Percentiles rank a stretch among this genome's conserved stretches.
phyloP scores from a whole-genome alignment of 2,329 filamentous ascomycete genomes.

The Fusarium proliferatum region DNA sequence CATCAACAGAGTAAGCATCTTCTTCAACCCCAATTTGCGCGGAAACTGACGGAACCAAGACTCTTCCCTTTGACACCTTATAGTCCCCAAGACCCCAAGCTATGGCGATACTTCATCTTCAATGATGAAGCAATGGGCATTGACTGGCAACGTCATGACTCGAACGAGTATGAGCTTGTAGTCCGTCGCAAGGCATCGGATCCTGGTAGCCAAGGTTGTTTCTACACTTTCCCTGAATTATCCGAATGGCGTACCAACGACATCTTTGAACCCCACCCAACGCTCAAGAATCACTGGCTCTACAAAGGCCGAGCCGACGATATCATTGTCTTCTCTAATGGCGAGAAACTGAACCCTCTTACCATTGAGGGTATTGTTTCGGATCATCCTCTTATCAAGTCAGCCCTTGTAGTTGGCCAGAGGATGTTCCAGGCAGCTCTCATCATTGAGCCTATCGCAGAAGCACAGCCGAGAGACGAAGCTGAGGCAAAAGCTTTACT shows the following conservation, averaged over 20 bases:
- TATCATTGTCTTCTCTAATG: background rate
- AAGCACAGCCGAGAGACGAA: background rate
- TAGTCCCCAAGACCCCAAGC: background rate
- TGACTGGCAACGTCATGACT: background rate
- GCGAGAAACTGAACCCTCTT: slow-evolving; percentile 4
- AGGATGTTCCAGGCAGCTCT: slow-evolving; percentile 1
- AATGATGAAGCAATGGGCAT: background rate
- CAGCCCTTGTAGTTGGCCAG: background rate
- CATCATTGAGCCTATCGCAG: background rate
- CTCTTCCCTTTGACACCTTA: background rate
- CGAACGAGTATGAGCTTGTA: background rate
- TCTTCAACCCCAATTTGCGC: fast-evolving
- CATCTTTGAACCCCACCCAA: background rate
- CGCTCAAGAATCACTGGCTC: background rate
- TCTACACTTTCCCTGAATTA: slow-evolving; percentile 9
- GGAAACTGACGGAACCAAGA: background rate
- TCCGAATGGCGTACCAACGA: slow-evolving; percentile 6
- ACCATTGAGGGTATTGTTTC: background rate
- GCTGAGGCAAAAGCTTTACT: background rate
- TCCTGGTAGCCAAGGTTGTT: background rate
- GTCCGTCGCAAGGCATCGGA: background rate
- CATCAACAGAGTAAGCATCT: background rate
- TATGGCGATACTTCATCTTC: slow-evolving; percentile 8
- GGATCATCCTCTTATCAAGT: background rate
- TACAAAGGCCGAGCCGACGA: slow-evolving; percentile 11